A percentile compares a stretch with the other conserved stretches of the same genome.
phyloP scores from a whole-genome alignment of 2,329 filamentous ascomycete species.

The Colletotrichum sp. region DNA sequence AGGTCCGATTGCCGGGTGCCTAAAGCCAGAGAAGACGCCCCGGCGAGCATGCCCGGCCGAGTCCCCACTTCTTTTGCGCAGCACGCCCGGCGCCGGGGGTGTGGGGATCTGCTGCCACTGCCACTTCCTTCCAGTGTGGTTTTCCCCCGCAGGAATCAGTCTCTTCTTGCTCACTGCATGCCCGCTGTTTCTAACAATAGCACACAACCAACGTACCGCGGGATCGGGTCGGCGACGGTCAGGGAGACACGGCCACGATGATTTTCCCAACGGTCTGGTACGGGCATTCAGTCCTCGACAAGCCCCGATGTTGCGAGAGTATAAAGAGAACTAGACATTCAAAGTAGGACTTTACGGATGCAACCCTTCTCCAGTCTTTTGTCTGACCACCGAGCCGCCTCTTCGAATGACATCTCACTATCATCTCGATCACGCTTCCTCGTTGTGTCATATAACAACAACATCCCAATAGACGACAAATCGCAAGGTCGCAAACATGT shows the following conservation, averaged over 20 bases:
- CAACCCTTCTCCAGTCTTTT: not conserved
- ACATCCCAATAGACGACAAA: not conserved
- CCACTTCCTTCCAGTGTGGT: not conserved
- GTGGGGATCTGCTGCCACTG: not conserved
- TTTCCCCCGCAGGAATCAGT: not conserved
- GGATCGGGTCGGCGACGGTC: not conserved
- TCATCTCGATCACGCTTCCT: not conserved
- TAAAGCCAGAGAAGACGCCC: not conserved
- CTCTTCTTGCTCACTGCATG: not conserved
- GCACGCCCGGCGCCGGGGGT: not conserved
- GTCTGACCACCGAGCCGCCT: not conserved
- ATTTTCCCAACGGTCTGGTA: not conserved
- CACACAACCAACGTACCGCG: not conserved
- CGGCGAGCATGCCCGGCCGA: not conserved
- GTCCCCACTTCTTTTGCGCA: not conserved
- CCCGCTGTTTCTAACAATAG: slow-evolving; percentile 3
- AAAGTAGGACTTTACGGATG: not conserved
- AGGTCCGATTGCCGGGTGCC: not conserved
- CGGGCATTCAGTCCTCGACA: not conserved
- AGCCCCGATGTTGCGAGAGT: not conserved
- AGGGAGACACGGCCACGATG: not conserved
- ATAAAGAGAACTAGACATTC: not conserved
- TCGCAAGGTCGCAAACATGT: not conserved
- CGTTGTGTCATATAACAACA: not conserved
- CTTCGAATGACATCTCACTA: not conserved